Percentiles rank a stretch among this genome's conserved stretches.
Conservation (phyloP, 371 early-diverging fungal species). For the Mortierella sp. region DNA sequence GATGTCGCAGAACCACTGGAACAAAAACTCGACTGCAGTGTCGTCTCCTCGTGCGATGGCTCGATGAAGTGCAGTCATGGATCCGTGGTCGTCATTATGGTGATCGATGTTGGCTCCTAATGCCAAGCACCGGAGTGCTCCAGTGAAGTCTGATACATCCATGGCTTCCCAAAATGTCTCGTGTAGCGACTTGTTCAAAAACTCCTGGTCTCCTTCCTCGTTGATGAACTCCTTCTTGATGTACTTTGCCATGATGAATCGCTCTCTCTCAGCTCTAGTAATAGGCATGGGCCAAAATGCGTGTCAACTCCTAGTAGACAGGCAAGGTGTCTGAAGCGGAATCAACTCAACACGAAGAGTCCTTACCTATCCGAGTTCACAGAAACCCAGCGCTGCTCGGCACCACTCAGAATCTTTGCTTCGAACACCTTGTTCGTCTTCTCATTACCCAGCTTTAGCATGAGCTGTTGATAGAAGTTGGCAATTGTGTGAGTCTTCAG, state of each 20-base stretch:
- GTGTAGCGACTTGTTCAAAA: conserved; percentile 44
- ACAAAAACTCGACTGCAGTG: conserved; percentile 72
- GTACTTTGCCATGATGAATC: conserved; percentile 82
- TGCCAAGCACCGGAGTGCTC: conserved; percentile 69
- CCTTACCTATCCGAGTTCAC: conserved; percentile 48
- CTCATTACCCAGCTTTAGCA: conserved; percentile 84
- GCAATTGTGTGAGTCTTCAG: conserved; percentile 3
- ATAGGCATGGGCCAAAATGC: neutral
- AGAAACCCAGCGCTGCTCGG: conserved; percentile 47
- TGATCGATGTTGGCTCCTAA: conserved; percentile 83
- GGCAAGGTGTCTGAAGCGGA: neutral
- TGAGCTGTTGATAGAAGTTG: conserved; percentile 59
- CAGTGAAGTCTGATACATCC: conserved; percentile 64
- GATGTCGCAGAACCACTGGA: conserved; percentile 76
- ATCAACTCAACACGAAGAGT: neutral
- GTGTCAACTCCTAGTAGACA: neutral
- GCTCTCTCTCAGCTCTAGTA: conserved; percentile 68
- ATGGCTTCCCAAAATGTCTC: conserved; percentile 70
- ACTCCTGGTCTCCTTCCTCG: conserved; percentile 38
- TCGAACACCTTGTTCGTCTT: conserved; percentile 82
- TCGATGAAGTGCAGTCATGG: conserved; percentile 70
- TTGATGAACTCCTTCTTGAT: conserved; percentile 71
- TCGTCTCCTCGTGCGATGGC: conserved; percentile 69
- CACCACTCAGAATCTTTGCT: conserved; percentile 57
- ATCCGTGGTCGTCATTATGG: conserved; percentile 62